A percentile compares a stretch with the other conserved stretches of the same genome.
Evolutionary conservation across 73 alveolate species (phyloP).

Genomic region (Paramecium biaurelia): DNA sequence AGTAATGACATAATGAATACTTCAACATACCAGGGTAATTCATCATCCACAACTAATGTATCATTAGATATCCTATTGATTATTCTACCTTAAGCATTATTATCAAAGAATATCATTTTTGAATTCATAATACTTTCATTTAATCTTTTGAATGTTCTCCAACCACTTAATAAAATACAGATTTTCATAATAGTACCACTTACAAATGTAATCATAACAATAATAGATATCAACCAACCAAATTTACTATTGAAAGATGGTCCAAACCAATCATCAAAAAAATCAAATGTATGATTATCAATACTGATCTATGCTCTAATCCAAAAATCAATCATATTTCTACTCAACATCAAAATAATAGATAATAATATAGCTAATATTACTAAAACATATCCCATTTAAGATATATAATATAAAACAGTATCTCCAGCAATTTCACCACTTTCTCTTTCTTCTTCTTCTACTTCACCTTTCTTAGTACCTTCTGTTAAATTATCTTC

Average conservation of each 20-base stretch:
- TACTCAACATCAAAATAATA: neutral
- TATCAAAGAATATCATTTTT: constrained; percentile 61
- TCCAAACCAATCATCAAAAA: constrained; percentile 39
- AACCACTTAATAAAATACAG: constrained; percentile 42
- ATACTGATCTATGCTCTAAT: constrained; percentile 49
- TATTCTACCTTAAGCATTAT: constrained; percentile 58
- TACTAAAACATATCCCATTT: constrained; percentile 16
- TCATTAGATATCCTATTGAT: constrained; percentile 62
- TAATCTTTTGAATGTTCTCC: constrained; percentile 21
- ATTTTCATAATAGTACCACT: neutral
- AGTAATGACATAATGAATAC: neutral
- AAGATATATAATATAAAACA: neutral
- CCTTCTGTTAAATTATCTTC: neutral
- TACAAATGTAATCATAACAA: constrained; percentile 5
- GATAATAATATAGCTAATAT: neutral
- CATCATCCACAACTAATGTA: constrained; percentile 48
- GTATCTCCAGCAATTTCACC: constrained; percentile 65
- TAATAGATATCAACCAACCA: neutral
- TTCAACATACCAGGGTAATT: constrained; percentile 49
- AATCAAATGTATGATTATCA: constrained; percentile 42
- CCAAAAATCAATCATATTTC: constrained; percentile 59
- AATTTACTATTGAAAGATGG: neutral
- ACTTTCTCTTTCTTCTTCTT: constrained; percentile 68
- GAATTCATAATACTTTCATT: constrained; percentile 49
- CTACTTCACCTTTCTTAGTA: neutral